phyloP scores from a whole-genome alignment of 1,284 basidiomycete genomes.

The Pseudozyma pruni region DNA sequence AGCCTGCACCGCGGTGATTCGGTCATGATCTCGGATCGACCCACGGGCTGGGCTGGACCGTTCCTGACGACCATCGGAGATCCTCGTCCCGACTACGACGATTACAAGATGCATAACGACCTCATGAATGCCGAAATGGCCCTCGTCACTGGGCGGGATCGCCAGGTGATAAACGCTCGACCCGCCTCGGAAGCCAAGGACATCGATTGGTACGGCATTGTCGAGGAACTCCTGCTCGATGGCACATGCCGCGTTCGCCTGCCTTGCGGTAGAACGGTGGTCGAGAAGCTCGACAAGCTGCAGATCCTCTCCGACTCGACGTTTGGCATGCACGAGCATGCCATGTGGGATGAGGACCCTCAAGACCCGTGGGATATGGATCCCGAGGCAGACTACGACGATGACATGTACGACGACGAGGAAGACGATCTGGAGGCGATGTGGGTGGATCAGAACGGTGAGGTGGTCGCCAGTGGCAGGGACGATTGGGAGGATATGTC shows the following conservation, averaged over 20 bases:
- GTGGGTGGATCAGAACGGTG: constrained; percentile 56
- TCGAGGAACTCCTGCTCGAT: constrained; percentile 68
- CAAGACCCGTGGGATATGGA: constrained; percentile 29
- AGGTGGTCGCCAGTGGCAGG: constrained; percentile 45
- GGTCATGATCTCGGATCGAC: constrained; percentile 77
- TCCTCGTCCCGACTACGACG: constrained; percentile 35
- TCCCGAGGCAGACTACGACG: constrained; percentile 7
- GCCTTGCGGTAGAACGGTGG: constrained; percentile 61
- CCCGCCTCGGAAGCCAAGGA: constrained; percentile 30
- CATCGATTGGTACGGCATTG: constrained; percentile 70
- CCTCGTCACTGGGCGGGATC: constrained; percentile 4
- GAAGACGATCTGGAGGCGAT: constrained; percentile 20
- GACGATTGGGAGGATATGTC: constrained; percentile 61
- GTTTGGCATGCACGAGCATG: constrained; percentile 47
- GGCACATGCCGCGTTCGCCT: constrained; percentile 68
- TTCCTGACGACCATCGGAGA: constrained; percentile 47
- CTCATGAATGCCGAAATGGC: constrained; percentile 32
- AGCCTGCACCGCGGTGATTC: constrained; percentile 84
- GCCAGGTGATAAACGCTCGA: constrained; percentile 3
- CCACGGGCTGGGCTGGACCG: constrained; percentile 72
- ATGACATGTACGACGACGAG: constrained; percentile 35
- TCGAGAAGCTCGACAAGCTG: constrained; percentile 50
- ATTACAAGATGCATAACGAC: constrained; percentile 29
- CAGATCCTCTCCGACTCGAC: constrained; percentile 42
- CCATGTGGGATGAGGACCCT: constrained; percentile 15